phyloP scores from a whole-genome alignment of 1,139 yeast species.

The Suhomyces panamericanus region DNA sequence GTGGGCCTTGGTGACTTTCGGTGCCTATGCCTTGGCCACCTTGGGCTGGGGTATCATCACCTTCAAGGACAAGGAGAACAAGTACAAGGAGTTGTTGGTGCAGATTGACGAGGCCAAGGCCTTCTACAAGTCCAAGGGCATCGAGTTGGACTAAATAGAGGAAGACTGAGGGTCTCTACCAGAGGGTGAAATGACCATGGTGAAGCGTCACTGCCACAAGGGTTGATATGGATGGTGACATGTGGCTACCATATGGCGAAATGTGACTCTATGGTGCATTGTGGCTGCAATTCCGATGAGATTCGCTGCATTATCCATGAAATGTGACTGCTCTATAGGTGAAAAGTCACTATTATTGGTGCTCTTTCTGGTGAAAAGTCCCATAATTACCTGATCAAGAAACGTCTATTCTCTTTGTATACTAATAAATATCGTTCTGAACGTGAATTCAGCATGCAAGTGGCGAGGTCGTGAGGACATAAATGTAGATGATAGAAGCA shows the following conservation, averaged over 20 bases:
- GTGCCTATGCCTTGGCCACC: constrained; percentile 69
- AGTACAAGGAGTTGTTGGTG: constrained; percentile 60
- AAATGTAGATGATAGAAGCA: neutral
- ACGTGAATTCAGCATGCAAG: neutral
- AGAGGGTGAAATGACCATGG: too few species aligned
- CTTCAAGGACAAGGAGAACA: constrained; percentile 72
- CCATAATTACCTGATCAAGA: too few species aligned
- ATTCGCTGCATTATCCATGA: too few species aligned
- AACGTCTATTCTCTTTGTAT: constrained; percentile 7
- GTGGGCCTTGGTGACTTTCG: constrained; percentile 72
- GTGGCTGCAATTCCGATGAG: too few species aligned
- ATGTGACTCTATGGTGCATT: too few species aligned
- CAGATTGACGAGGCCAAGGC: constrained; percentile 69
- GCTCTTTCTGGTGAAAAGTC: too few species aligned
- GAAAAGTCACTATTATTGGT: too few species aligned
- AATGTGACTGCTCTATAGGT: too few species aligned
- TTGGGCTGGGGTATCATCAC: constrained; percentile 72
- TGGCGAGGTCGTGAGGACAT: constrained; percentile 1
- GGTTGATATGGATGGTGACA: too few species aligned
- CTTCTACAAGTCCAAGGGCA: constrained; percentile 58
- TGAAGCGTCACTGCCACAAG: too few species aligned
- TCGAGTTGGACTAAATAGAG: constrained; percentile 44
- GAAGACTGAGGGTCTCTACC: too few species aligned
- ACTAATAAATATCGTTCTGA: constrained; percentile 5
- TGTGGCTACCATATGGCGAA: too few species aligned